These are phyloP conservation scores for Wickerhamiella occidentalis DNA, from an alignment of 805 yeast species.

Conservation along the genomic window DNA sequence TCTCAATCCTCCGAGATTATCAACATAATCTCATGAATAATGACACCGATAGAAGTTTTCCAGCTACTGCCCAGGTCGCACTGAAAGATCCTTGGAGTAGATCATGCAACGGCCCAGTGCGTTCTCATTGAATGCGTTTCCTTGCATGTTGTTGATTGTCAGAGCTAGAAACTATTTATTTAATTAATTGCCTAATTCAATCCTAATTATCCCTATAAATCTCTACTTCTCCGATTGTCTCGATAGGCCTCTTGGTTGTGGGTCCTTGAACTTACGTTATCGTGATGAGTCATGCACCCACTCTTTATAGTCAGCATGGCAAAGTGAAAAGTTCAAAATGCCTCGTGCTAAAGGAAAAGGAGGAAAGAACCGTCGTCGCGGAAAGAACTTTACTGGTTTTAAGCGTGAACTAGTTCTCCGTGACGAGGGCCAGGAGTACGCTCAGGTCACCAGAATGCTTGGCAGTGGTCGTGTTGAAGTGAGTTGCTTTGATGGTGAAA, in stretches of 20 bases:
- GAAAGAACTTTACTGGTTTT: constrained; percentile 88
- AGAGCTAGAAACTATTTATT: too few relatives aligned
- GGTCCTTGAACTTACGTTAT: not conserved
- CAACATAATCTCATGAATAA: not conserved
- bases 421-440: constrained; percentile 98
- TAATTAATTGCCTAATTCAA: too few relatives aligned
- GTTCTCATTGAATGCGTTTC: too few relatives aligned
- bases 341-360: constrained; percentile 69
- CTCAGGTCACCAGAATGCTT: constrained; percentile 94
- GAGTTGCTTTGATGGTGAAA: constrained; percentile 83
- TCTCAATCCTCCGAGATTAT: too few relatives aligned
- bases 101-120: too few relatives aligned
- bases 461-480: constrained; percentile 98
- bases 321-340: constrained; percentile 31
- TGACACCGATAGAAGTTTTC: not conserved
- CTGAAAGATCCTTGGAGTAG: not conserved
- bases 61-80: not conserved
- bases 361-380: constrained; percentile 82
- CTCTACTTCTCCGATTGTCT: too few relatives aligned
- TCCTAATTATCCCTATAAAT: too few relatives aligned
- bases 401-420: constrained; percentile 86
- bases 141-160: too few relatives aligned
- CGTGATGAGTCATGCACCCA: not conserved
- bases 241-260: too few relatives aligned
- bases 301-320: not conserved